These are phyloP conservation scores for Cairneyella variabilis DNA, from an alignment of 495 filamentous ascomycete genomes.

Conservation along the genomic window DNA sequence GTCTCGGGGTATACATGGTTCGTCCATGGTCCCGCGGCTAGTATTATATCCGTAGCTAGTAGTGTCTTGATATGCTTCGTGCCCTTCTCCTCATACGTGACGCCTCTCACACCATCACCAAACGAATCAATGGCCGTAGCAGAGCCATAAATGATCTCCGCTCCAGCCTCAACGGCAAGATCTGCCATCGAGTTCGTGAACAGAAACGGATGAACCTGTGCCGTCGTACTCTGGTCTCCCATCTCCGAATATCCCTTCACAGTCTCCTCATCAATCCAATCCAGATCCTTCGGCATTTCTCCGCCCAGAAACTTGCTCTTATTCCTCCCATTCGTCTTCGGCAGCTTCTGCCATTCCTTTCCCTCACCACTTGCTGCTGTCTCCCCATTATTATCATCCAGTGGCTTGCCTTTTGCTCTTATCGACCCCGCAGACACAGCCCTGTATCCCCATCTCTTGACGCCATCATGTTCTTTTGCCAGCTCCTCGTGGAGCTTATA, in stretches of 20 bases:
- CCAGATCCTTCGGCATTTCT: conserved; percentile 71
- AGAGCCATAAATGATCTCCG: conserved; percentile 63
- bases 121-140: conserved; percentile 59
- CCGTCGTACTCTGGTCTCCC: conserved; percentile 74
- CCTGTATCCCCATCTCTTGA: conserved; percentile 84
- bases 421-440: conserved; percentile 62
- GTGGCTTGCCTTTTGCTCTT: conserved; percentile 15
- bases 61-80: conserved; percentile 54
- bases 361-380: conserved; percentile 27
- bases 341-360: conserved; percentile 52
- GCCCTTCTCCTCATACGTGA: conserved; percentile 71
- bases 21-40: conserved; percentile 93
- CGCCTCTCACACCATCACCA: conserved; percentile 50
- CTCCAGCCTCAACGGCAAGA: conserved; percentile 72
- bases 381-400: background rate
- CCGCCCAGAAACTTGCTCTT: conserved; percentile 58
- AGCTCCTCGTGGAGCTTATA: conserved; percentile 81
- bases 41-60: conserved; percentile 73
- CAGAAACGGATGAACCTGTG: conserved; percentile 90
- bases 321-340: conserved; percentile 68
- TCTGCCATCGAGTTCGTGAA: conserved; percentile 87
- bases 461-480: conserved; percentile 79
- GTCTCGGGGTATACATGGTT: conserved; percentile 64
- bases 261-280: conserved; percentile 75
- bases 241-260: conserved; percentile 75